Base-by-base conservation (phyloP, 1,139 yeast species). In the Yueomyces sp. region DNA sequence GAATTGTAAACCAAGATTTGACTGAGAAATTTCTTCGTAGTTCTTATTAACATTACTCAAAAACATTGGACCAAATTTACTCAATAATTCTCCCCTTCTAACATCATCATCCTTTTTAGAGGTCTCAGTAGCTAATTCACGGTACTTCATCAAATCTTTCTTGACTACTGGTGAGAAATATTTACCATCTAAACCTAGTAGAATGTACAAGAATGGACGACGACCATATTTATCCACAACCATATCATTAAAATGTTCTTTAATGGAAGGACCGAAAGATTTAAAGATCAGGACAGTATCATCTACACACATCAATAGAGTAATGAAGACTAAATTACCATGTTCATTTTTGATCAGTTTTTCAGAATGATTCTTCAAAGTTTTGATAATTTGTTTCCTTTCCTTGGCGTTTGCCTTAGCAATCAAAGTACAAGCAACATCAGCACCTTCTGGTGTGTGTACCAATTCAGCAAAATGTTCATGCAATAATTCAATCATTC, bases 391-490 rank as follows among this genome's bases (percentile, higher is more conserved):
- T 39, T 63, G 63, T 65, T 89, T 91, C 70, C 96, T 81, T 67
- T 91, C 96, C 67, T 91, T 91, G 25, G 97, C 96, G 50, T 73
- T 82, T 34, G 96, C 93, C 48, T 75, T 70, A 1, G 96, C 86
- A 46, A 91, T 70, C 48, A 85, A 72, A 32, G 77, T 72, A 54
- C 83, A 76, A 0, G 96, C 96, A 45, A 86, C 96, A 55, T 85
- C 94, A 41, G 89, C 69, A 51, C 98, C 98, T 63, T 89, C 96
- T 46, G 79, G 81, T 0, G 98, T 91, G 60, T 91, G 98, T 33
- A 89, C 96, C 60, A 91, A 73, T 65, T 89, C 97, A 28, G 96
- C 95, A 62, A 87, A 72, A 60, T 86, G 96, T 57, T 89, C 97
- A 41, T 78, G 75, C 47, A 91, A 68, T 40, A 87, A 67, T 50